Base-by-base conservation (phyloP, 352 stramenopile species). In the Globisporangium iwayamae region DNA sequence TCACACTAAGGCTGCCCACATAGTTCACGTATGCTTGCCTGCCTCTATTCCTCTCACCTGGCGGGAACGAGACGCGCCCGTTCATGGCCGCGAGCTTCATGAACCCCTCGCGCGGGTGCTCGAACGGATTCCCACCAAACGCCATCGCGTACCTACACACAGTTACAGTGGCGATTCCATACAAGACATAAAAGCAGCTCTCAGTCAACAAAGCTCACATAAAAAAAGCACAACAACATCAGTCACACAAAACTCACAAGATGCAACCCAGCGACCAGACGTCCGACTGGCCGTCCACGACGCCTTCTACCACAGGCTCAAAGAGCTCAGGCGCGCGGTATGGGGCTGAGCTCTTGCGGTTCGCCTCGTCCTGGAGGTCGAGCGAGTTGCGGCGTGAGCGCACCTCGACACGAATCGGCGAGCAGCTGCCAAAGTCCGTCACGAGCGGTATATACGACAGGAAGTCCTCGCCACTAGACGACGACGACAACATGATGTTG, bases 301-400 rank as follows among this genome's bases (percentile, higher is more conserved):
- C 66, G 1, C 71, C 67, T 46, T 91, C 83, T 36, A 92, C 67
- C 2, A 66, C 77, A 25, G 85, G 80, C 66, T 96, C 83, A 62
- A 94, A 93, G 13, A 96, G 74, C 73, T 96, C 89, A 0, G 89
- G 89, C 3, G 89, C 89, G 22, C 84, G 81, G 46, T 95, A 96
- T 4, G 85, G 82, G 18, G 83, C 83, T 43, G 83, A 93, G 70
- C 83, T 94, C 52, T 94, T 96, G 6, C 83, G 80, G 43, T 78
- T 93, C 36, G 84, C 82, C 45, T 93, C 83, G 41, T 94, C 86
- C 69, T 93, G 83, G 9, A 92, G 46, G 54, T 93, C 80, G 16
- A 94, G 70, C 30, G 85, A 91, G 66, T 88, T 90, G 28, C 77
- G 72, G 20, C 82, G 78, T 25, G 82, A 89, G 10, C 71, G 76